A percentile compares a stretch with the other conserved stretches of the same genome.
Evolutionary conservation across 2,329 filamentous ascomycete species (phyloP).

Genomic region (Nothophaeocryptopus gaeumannii): DNA sequence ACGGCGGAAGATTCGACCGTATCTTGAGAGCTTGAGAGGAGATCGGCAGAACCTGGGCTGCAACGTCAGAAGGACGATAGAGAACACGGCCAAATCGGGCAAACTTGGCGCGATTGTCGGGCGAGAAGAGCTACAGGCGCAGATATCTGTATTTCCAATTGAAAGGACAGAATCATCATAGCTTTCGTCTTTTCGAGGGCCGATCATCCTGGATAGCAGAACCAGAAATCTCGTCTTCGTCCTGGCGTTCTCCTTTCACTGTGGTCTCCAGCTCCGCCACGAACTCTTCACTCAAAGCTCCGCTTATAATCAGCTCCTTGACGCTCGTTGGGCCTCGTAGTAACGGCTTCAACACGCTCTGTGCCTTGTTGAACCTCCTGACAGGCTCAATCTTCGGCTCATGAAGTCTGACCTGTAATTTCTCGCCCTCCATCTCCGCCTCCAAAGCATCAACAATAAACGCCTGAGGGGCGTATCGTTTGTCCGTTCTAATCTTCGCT

Average conservation of each 20-base stretch:
- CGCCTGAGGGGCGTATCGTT: not conserved
- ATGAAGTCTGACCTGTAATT: not conserved
- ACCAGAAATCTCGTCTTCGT: no score
- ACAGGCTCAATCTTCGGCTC: not conserved
- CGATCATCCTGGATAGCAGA: no score
- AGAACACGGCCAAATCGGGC: no score
- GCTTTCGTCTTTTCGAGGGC: no score
- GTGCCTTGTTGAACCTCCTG: conserved; percentile 2
- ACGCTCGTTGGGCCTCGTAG: conserved; percentile 2
- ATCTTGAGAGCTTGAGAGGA: no score
- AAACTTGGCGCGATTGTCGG: no score
- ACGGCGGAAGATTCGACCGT: no score
- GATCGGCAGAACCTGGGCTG: no score
- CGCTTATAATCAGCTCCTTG: conserved; percentile 7
- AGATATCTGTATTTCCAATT: no score
- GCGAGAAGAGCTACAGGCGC: no score
- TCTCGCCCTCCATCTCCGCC: not conserved
- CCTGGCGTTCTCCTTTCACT: not conserved
- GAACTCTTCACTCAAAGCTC: conserved; percentile 5
- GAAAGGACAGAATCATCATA: no score
- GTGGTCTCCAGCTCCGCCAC: not conserved
- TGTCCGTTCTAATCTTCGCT: not conserved
- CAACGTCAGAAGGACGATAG: no score
- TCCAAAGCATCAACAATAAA: conserved; percentile 1
- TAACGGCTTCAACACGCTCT: conserved; percentile 3